Base-by-base conservation (phyloP, 192 early-diverging fungal genomes). In the Gigaspora rosea region DNA sequence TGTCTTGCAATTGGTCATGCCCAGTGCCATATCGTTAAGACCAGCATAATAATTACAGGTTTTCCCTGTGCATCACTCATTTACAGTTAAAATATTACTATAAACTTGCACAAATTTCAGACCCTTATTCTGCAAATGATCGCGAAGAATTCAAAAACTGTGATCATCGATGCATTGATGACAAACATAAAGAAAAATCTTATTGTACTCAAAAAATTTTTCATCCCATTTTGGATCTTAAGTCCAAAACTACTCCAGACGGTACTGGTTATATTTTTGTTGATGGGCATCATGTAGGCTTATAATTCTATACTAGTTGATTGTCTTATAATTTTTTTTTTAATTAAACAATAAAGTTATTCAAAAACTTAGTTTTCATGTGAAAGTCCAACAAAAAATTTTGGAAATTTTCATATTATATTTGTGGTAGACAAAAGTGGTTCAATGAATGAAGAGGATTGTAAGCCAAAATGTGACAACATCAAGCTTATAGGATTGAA, bases 131-230 rank as follows among this genome's bases (percentile, higher is more conserved):
- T 0, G 46, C 6, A 10, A 35, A 79, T 15, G 15, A 46, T 35
- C n/a, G n/a, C n/a, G 71, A 65, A 73, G 15, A 57, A 12, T 79
- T 79, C 18, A n/a, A 18, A 51, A 79, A 79, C 52, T 79, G 78
- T 33, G 69, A 73, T 72, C 49, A 71, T 73, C 50, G 65, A 56
- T 79, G 78, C 59, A 2, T 32, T 15, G 48, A 66, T 33, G 48
- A 79, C 36, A 67, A 47, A 46, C 78, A 49, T 35, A 9, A 9
- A 8, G 11, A 12, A 11, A 73, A 61, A 49, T 73, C 70, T 22
- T 79, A 59, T 74, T 79, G 78, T 22, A 41, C 41, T 13, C 48
- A 52, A 48, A 16, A 63, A 27, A 46, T 79, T 10, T 71, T 79
- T 22, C 78, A 79, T 54, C 18, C 22, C 16, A n/a, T 7, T 4